These are phyloP conservation scores for Cercophora sp. DNA, from an alignment of 495 filamentous ascomycete species.

Conservation along the genomic window DNA sequence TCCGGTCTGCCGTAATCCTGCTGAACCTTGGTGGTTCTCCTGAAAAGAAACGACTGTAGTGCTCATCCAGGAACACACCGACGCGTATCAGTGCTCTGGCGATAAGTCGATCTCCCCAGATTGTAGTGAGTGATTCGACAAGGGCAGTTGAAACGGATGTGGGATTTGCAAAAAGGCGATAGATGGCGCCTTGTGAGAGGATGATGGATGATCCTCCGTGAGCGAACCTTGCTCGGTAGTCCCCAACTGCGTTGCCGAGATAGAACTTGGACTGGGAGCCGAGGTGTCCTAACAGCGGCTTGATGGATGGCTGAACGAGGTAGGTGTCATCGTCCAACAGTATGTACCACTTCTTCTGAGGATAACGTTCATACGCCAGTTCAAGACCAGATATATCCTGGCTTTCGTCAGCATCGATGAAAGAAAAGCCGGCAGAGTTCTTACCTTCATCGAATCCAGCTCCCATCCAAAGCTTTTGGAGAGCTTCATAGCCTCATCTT, in stretches of 20 bases:
- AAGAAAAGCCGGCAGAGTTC: background rate
- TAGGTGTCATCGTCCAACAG: slow-evolving; percentile 48
- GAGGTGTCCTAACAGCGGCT: slow-evolving; percentile 36
- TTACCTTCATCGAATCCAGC: slow-evolving; percentile 46
- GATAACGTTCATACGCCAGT: slow-evolving; percentile 36
- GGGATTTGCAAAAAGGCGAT: slow-evolving; percentile 30
- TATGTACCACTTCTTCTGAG: slow-evolving; percentile 48
- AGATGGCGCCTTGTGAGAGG: slow-evolving; percentile 40
- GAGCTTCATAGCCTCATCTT: slow-evolving; percentile 29
- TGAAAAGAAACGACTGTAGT: slow-evolving; percentile 42
- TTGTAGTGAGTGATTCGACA: slow-evolving; percentile 34
- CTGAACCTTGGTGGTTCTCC: slow-evolving; percentile 41
- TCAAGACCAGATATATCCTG: slow-evolving; percentile 44
- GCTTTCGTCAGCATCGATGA: background rate
- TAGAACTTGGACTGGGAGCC: slow-evolving; percentile 37
- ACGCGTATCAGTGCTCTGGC: slow-evolving; percentile 37
- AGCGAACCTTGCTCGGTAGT: slow-evolving; percentile 43
- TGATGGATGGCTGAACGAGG: slow-evolving; percentile 38
- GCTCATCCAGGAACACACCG: slow-evolving; percentile 42
- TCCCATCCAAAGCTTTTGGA: slow-evolving; percentile 43
- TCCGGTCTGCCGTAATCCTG: slow-evolving; percentile 37
- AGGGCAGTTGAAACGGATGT: slow-evolving; percentile 28
- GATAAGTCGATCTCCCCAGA: slow-evolving; percentile 43
- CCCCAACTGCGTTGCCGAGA: slow-evolving; percentile 48
- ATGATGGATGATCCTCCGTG: slow-evolving; percentile 46